Base-by-base conservation (phyloP, 306 rosid species). In the Pterocarpus santalinus region DNA sequence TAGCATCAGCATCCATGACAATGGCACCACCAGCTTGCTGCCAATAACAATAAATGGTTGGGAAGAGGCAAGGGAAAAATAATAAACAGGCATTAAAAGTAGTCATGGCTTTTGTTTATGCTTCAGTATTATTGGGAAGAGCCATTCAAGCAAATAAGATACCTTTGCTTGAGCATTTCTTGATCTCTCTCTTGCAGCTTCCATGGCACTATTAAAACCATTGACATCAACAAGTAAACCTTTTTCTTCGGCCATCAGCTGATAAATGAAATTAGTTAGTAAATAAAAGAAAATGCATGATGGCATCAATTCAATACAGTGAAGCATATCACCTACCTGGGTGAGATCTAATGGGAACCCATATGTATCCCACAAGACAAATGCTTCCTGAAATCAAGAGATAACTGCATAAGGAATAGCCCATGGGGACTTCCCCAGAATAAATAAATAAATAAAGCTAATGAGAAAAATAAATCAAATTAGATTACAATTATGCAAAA, bases 341-440 rank as follows among this genome's bases (percentile, higher is more conserved):
- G 99, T 95, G 87, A 95, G 91, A 87, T 95, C 99, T 74, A 95
- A 81, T 4, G 99, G 99, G 85, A 95, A 95, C 44, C 99, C 99
- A 74, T 61, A 95, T 0, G 99, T 93, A 77, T 95, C 99, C 99
- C 98, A 95, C 90, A 95, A 85, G 83, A 93, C 83, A 88, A 95
- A 95, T 47, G 97, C 99, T 73, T 93, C 99, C 99, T 95, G 80
- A 85, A 85, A 61, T 70, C 80, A 82, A 73, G 76, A 60, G 75
- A 76, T 5, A 83, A 76, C 35, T 70, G 78, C 32, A 77, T 85
- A 68, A 89, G 44, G 79, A 81, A 80, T 69, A 63, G 58, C 49
- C 33, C 72, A 76, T 17, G 12, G 14, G 38, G 66, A 81, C 13
- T 15, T 44, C 14, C n/a, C 32, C 0, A 14, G 7, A 16, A 62